phyloP scores from a whole-genome alignment of 768 basidiomycete species.

The Pulveroboletus sp. region DNA sequence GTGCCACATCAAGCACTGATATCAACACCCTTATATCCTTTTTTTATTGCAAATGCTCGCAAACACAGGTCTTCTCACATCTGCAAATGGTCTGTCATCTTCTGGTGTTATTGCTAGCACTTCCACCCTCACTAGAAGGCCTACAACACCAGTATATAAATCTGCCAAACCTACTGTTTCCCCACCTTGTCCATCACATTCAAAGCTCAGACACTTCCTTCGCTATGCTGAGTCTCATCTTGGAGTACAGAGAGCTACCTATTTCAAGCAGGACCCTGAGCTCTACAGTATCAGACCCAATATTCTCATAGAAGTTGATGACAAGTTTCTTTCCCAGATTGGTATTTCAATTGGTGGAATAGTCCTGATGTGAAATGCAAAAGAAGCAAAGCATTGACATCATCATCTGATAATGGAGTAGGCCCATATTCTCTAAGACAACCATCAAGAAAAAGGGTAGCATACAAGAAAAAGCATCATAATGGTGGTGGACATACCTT shows the following conservation, averaged over 20 bases:
- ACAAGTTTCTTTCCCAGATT: background rate
- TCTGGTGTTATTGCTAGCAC: no score
- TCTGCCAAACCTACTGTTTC: no score
- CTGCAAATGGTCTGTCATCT: no score
- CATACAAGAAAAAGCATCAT: background rate
- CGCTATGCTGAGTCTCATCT: conserved; percentile 1
- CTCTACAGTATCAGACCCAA: background rate
- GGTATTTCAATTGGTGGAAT: background rate
- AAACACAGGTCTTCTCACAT: no score
- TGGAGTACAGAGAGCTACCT: background rate
- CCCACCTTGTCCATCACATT: background rate
- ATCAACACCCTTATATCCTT: no score
- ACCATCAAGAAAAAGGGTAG: background rate
- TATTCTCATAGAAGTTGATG: background rate
- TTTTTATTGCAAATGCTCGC: no score
- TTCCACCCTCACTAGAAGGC: no score
- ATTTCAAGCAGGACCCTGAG: background rate
- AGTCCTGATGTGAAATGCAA: background rate
- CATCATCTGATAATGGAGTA: no score
- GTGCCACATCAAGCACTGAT: no score
- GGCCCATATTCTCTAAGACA: background rate
- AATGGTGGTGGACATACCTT: background rate
- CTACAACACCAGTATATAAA: no score
- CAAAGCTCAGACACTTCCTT: conserved; percentile 4
- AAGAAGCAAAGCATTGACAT: background rate